Evolutionary conservation across 2,329 filamentous ascomycete species (phyloP), one percentile per base, ranked within the genome.

Genomic region (Plectosphaerella plurivora): DNA sequence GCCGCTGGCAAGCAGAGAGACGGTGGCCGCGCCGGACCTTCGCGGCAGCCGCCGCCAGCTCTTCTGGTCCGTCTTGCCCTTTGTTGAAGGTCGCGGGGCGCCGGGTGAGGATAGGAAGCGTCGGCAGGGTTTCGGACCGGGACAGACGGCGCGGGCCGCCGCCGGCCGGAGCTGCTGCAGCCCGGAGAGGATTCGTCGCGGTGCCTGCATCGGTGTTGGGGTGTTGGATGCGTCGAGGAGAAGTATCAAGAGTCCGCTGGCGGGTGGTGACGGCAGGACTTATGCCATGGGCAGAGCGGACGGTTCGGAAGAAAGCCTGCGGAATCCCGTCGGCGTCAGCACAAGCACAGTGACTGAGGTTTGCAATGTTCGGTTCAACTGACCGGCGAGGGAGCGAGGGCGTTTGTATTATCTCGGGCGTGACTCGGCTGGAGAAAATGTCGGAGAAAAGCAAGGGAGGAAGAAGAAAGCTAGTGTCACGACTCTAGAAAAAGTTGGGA

Each of bases 1-100:
- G 35, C 52, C 56, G 24, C 56, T 58, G 47, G 56, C 56, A 22
- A 58, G 55, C 33, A 58, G 44, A 9, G 55, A 35, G 28, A 51
- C 51, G 39, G 54, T 44, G 12, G 49, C 45, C 22, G 54, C 50
- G 7, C 47, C 47, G 18, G 41, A 47, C 22, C 47, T 50, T 20
- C 54, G 50, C 33, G 50, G 47, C 45, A 22, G 50, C 20, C 44
- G 20, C 48, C 48, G 36, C 39, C 39, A 45, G 8, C n/a, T 44
- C 41, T 44, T 44, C n/a, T 44, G 16, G 41, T 44, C 41, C 11
- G 41, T 18, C 5, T 44, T 16, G n/a, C 11, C 15, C 24, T 33
- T 47, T 15, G 22, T 47, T 20, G 45, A 28, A 7, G 14, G 33
- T 5, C 39, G 15, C 16, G 15, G 7, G 15, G 28, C 28, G 45